phyloP scores from a whole-genome alignment of 176 grass and related monocot species.

The Metroxylon sagu region DNA sequence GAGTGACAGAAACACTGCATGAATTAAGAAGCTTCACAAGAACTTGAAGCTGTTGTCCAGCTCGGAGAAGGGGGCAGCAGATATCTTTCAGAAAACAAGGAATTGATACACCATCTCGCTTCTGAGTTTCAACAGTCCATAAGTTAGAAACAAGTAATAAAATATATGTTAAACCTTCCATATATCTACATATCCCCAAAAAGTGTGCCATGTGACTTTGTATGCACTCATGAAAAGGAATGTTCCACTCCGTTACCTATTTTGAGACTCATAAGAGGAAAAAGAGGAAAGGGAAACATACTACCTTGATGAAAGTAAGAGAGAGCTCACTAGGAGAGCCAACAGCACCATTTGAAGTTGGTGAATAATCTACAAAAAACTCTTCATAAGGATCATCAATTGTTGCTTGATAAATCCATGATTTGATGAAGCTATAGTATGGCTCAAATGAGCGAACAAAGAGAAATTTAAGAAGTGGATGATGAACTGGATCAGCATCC shows the following conservation, averaged over 20 bases:
- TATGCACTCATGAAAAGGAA: not conserved
- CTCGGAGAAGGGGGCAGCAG: conserved; percentile 56
- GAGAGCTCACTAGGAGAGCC: conserved; percentile 23
- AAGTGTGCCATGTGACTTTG: not conserved
- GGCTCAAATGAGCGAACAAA: conserved; percentile 77
- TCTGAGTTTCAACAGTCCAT: conserved; percentile 35
- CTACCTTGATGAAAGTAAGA: conserved; percentile 56
- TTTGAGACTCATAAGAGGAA: not conserved
- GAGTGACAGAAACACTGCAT: conserved; percentile 42
- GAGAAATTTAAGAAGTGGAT: conserved; percentile 74
- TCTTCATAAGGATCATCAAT: conserved; percentile 79
- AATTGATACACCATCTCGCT: conserved; percentile 50
- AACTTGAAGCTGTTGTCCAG: conserved; percentile 91
- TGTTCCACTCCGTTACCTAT: no score
- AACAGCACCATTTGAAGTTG: conserved; percentile 23
- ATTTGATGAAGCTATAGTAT: conserved; percentile 86
- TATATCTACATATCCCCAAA: not conserved
- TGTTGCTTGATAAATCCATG: conserved; percentile 82
- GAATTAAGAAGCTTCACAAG: conserved; percentile 86
- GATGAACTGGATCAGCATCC: conserved; percentile 87
- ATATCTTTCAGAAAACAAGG: conserved; percentile 88
- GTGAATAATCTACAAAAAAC: conserved; percentile 52
- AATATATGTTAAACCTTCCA: conserved; percentile 8
- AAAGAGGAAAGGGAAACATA: conserved; percentile 26
- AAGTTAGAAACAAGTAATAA: not conserved